Percentiles rank a stretch among this genome's conserved stretches.
Conservation (phyloP, 306 rosid genomes). For the Purshia tridentata region DNA sequence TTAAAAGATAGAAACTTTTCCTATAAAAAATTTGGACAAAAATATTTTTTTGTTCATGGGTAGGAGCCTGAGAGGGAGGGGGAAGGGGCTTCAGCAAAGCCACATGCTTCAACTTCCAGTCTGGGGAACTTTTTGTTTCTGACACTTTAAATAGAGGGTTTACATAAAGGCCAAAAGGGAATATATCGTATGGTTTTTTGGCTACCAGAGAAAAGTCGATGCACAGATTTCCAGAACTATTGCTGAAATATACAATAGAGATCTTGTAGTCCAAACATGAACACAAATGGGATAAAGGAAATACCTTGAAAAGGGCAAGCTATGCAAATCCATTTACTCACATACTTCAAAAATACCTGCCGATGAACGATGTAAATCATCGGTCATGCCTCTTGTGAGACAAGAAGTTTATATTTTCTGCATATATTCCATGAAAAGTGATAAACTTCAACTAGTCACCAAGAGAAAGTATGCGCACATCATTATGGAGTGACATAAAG, state of each 20-base stretch:
- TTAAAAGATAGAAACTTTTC: neutral
- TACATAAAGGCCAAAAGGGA: neutral
- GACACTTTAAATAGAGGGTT: neutral
- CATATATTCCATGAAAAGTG: constrained; percentile 22
- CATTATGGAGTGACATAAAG: constrained; percentile 71
- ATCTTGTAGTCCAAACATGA: neutral
- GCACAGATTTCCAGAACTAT: neutral
- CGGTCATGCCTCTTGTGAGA: constrained; percentile 15
- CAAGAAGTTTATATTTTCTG: constrained; percentile 5
- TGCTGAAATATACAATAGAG: neutral
- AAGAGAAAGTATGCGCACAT: constrained; percentile 51
- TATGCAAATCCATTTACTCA: constrained; percentile 81
- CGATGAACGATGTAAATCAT: constrained; percentile 34
- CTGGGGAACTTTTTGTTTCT: neutral
- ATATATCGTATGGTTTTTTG: neutral
- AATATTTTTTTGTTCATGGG: neutral
- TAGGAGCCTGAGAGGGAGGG: neutral
- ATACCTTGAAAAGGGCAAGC: constrained; percentile 96
- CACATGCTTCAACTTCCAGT: constrained; percentile 8
- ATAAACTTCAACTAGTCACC: constrained; percentile 21
- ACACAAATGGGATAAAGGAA: neutral
- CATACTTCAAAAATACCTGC: constrained; percentile 82
- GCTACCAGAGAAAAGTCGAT: constrained; percentile 5
- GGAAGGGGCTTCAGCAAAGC: neutral
- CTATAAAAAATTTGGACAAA: too few species aligned